phyloP scores from a whole-genome alignment of 192 early-diverging fungal genomes.

The Coemansia brasiliensis region DNA sequence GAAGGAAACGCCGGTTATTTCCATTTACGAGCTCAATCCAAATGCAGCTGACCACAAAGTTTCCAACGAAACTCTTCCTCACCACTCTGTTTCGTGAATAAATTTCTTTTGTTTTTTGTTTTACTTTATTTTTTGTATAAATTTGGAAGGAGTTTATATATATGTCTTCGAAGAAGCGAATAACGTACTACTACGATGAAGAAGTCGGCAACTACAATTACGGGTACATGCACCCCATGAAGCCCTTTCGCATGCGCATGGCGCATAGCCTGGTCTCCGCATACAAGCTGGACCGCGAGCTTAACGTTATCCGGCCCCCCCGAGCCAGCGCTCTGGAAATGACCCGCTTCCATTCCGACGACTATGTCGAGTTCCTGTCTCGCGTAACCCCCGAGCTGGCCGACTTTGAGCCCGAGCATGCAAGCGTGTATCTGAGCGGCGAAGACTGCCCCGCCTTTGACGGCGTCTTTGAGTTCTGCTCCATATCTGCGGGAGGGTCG shows the following conservation, averaged over 20 bases:
- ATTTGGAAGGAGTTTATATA: neutral
- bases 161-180: conserved; percentile 47
- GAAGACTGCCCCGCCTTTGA: conserved; percentile 99
- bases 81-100: conserved; percentile 34
- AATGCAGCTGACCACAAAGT: conserved; percentile 74
- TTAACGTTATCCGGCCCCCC: conserved; percentile 80
- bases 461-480: conserved; percentile 93
- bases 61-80: conserved; percentile 49
- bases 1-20: conserved; percentile 67
- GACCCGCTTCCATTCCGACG: conserved; percentile 91
- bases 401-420: conserved; percentile 60
- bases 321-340: conserved; percentile 86
- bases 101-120: conserved; percentile 1
- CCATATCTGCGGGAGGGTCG: conserved; percentile 88
- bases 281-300: conserved; percentile 92
- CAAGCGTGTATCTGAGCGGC: conserved; percentile 74
- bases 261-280: conserved; percentile 91
- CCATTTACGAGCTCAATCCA: conserved; percentile 71
- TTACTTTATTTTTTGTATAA: neutral
- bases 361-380: conserved; percentile 90
- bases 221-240: conserved; percentile 96
- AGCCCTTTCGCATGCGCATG: conserved; percentile 94
- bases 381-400: conserved; percentile 74
- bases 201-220: conserved; percentile 85
- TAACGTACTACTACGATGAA: conserved; percentile 55